phyloP scores from a whole-genome alignment of 2,329 filamentous ascomycete genomes.

The Meredithiella fracta region DNA sequence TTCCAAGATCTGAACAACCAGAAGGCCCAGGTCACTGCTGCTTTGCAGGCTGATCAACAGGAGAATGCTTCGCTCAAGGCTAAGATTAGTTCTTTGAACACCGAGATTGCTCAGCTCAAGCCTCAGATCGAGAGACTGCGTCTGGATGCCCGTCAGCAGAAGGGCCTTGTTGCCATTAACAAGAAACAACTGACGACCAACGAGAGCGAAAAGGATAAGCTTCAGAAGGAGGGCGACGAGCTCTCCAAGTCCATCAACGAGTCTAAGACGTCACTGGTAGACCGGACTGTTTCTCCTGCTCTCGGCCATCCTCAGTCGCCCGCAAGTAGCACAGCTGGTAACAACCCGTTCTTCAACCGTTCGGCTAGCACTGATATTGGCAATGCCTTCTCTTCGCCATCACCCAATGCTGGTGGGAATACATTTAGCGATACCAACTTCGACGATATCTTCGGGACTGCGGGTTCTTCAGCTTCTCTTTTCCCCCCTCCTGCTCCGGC shows the following conservation, averaged over 20 bases:
- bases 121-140: slow-evolving; percentile 87
- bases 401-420: slow-evolving; percentile 20
- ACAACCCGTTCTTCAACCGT: slow-evolving; percentile 86
- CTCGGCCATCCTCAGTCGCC: slow-evolving; percentile 48
- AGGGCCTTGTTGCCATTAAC: slow-evolving; percentile 91
- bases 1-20: slow-evolving; percentile 70
- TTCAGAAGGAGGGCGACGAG: slow-evolving; percentile 62
- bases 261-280: slow-evolving; percentile 6
- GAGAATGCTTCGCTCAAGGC: slow-evolving; percentile 80
- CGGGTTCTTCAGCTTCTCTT: slow-evolving; percentile 19
- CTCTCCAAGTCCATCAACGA: slow-evolving; percentile 31
- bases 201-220: slow-evolving; percentile 74
- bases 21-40: slow-evolving; percentile 57
- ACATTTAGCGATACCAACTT: slow-evolving; percentile 51
- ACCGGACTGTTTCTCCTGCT: slow-evolving; percentile 33
- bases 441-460: slow-evolving; percentile 71
- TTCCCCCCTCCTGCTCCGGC: slow-evolving; percentile 42
- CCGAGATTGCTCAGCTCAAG: slow-evolving; percentile 67
- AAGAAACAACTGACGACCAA: slow-evolving; percentile 91
- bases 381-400: slow-evolving; percentile 32
- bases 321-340: slow-evolving; percentile 42
- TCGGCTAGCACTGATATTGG: slow-evolving; percentile 45
- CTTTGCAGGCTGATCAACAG: slow-evolving; percentile 70
- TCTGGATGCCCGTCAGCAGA: slow-evolving; percentile 84
- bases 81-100: slow-evolving; percentile 67